These are phyloP conservation scores for Ogataea saltuana DNA, from an alignment of 805 yeast genomes.

Conservation along the genomic window DNA sequence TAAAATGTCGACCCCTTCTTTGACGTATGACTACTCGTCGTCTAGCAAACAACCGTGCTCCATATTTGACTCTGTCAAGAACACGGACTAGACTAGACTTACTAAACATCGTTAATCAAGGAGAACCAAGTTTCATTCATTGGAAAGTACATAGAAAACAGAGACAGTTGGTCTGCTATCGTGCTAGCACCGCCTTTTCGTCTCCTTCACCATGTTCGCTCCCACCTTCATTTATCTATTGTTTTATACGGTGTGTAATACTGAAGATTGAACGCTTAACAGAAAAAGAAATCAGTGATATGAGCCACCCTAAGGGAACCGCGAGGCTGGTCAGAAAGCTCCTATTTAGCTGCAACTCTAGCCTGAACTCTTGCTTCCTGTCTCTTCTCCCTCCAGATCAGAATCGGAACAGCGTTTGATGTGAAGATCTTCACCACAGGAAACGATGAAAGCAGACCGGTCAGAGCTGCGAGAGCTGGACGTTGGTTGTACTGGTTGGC, in stretches of 20 bases:
- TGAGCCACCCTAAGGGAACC: no score
- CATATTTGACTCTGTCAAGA: slow-evolving; percentile 16
- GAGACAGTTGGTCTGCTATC: not conserved
- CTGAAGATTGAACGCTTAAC: slow-evolving; percentile 1
- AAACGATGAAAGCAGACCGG: slow-evolving; percentile 58
- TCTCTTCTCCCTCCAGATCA: slow-evolving; percentile 48
- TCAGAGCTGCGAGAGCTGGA: slow-evolving; percentile 59
- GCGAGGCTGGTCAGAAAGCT: not conserved
- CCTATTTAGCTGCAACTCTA: slow-evolving; percentile 15
- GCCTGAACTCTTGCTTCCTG: slow-evolving; percentile 29
- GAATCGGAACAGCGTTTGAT: slow-evolving; percentile 60
- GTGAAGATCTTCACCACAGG: slow-evolving; percentile 59
- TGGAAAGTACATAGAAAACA: no score
- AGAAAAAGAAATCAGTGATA: slow-evolving; percentile 4
- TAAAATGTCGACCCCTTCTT: slow-evolving; percentile 8
- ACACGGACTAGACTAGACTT: not conserved
- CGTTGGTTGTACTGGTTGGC: slow-evolving; percentile 48
- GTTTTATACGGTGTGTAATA: slow-evolving; percentile 4
- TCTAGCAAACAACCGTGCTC: slow-evolving; percentile 17
- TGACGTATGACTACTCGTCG: slow-evolving; percentile 10
- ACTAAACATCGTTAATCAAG: no score
- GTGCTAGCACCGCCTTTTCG: not conserved
- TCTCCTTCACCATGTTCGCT: not conserved
- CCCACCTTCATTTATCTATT: slow-evolving; percentile 4
- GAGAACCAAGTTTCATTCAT: no score